These are phyloP conservation scores for Capsicum rhomboideum DNA, from an alignment of 257 asterid species.

Conservation along the genomic window DNA sequence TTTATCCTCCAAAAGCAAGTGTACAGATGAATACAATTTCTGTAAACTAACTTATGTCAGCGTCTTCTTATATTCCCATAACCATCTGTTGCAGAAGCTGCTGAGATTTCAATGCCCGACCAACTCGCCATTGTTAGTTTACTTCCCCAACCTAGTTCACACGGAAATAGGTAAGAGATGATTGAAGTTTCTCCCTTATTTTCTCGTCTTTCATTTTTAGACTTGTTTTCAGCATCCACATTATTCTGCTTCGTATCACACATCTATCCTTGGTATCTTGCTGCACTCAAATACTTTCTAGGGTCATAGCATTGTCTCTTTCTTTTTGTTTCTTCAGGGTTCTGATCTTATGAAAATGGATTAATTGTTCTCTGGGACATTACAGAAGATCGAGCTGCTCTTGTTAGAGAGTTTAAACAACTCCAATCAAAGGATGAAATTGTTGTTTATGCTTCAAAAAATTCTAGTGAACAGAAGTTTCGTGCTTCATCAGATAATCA, in stretches of 20 bases:
- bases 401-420: constrained; percentile 59
- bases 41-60: not conserved
- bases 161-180: constrained; percentile 66
- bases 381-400: constrained; percentile 71
- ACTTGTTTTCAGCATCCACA: not conserved
- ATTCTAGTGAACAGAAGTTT: constrained; percentile 25
- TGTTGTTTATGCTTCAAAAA: constrained; percentile 37
- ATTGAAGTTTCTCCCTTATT: constrained; percentile 2
- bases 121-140: constrained; percentile 80
- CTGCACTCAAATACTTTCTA: not conserved
- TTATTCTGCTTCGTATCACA: not conserved
- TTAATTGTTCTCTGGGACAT: constrained; percentile 90
- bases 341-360: constrained; percentile 79
- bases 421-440: constrained; percentile 48
- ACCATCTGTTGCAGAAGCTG: constrained; percentile 49
- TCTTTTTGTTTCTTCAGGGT: constrained; percentile 45
- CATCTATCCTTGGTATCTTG: not conserved
- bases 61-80: constrained; percentile 1
- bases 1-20: not conserved
- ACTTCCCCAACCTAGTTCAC: constrained; percentile 72
- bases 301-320: not conserved
- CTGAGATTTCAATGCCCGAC: constrained; percentile 56
- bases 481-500: constrained; percentile 41
- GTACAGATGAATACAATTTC: not conserved
- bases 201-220: not conserved